A percentile compares a stretch with the other conserved stretches of the same genome.
phyloP scores from a whole-genome alignment of 106 monocot genomes.

The Chionographis japonica region DNA sequence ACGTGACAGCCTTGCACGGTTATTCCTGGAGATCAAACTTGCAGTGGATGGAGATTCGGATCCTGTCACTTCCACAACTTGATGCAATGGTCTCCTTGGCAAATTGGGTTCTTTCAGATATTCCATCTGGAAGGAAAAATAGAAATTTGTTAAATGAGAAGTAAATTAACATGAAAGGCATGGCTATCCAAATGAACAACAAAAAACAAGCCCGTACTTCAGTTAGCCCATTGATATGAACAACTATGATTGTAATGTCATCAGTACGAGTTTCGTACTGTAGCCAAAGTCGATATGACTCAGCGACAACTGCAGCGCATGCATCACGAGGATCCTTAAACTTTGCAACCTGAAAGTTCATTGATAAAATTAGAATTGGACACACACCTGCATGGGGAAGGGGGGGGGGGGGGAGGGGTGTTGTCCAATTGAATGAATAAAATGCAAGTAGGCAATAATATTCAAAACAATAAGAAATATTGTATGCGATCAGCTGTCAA shows the following conservation, averaged over 20 bases:
- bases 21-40: constrained; percentile 36
- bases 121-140: constrained; percentile 37
- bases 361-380: not conserved
- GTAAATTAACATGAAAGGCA: constrained; percentile 1
- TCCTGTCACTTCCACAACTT: constrained; percentile 52
- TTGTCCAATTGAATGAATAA: not conserved
- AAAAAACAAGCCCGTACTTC: constrained; percentile 47
- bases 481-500: too few relatives aligned
- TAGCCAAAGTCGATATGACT: constrained; percentile 96
- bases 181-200: constrained; percentile 1
- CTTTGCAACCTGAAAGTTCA: constrained; percentile 73
- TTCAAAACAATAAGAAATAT: too few relatives aligned
- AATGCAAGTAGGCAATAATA: too few relatives aligned
- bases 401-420: not conserved
- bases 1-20: constrained; percentile 69
- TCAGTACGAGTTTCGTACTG: constrained; percentile 99
- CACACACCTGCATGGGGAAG: not conserved
- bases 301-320: constrained; percentile 95
- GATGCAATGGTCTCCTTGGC: constrained; percentile 26
- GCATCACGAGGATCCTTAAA: constrained; percentile 95
- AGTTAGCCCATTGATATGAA: constrained; percentile 79
- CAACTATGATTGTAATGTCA: constrained; percentile 97
- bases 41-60: constrained; percentile 56
- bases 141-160: not conserved
- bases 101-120: constrained; percentile 20